phyloP scores from a whole-genome alignment of 2,329 filamentous ascomycete species.

The Peltaster fructicola region DNA sequence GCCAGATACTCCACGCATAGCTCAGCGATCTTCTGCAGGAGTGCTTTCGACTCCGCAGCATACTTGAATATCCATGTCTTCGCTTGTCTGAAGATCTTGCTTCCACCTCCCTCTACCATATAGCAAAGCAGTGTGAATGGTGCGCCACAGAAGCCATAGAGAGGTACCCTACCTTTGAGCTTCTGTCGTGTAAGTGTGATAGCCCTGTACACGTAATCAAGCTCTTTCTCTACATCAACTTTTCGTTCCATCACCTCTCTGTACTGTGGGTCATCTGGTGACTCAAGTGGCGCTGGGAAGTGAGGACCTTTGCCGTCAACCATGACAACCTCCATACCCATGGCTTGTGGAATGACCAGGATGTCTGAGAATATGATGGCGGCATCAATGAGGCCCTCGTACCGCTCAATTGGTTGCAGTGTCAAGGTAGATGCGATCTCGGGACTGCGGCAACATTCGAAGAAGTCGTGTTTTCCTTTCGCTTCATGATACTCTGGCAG shows the following conservation, averaged over 20 bases:
- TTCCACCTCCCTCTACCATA: slow-evolving; percentile 96
- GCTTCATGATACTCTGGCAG: slow-evolving; percentile 95
- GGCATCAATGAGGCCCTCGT: slow-evolving; percentile 74
- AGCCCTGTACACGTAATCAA: slow-evolving; percentile 91
- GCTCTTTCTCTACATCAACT: slow-evolving; percentile 68
- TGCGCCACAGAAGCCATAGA: slow-evolving; percentile 93
- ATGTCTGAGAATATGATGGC: slow-evolving; percentile 99
- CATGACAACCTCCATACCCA: slow-evolving; percentile 99
- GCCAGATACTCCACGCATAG: slow-evolving; percentile 91
- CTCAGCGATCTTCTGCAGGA: slow-evolving; percentile 83
- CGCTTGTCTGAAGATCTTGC: slow-evolving; percentile 80
- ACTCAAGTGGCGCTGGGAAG: slow-evolving; percentile 69
- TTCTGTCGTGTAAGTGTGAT: slow-evolving; percentile 84
- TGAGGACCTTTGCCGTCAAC: slow-evolving; percentile 91
- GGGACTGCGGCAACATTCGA: slow-evolving; percentile 86
- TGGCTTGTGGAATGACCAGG: slow-evolving; percentile 88
- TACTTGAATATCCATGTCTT: slow-evolving; percentile 97
- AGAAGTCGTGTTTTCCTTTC: slow-evolving; percentile 84
- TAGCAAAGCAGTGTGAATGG: slow-evolving; percentile 97
- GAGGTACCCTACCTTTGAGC: slow-evolving; percentile 68
- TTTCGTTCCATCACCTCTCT: slow-evolving; percentile 53
- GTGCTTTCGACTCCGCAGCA: slow-evolving; percentile 55
- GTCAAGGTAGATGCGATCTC: slow-evolving; percentile 88
- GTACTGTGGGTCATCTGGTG: slow-evolving; percentile 72
- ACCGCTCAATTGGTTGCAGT: slow-evolving; percentile 86